Base-by-base conservation (phyloP, 495 filamentous ascomycete species). In the Penicillium herquei region DNA sequence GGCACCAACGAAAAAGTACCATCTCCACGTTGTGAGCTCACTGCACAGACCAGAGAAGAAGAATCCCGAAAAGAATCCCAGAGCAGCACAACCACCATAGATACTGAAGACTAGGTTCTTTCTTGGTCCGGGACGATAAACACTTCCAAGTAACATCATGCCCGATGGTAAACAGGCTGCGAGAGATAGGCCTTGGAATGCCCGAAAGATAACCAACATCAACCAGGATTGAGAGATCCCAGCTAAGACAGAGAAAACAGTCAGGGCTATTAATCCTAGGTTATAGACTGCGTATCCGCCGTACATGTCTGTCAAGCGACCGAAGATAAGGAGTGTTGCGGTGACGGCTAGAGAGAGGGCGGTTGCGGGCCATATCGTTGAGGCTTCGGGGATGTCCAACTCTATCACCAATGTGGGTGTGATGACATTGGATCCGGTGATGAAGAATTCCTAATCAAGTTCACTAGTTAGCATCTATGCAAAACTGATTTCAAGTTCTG, bases 81-180 rank as follows among this genome's bases (percentile, higher is more conserved):
- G 57, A 0, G 87, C 84, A 0, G 90, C 90, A 56, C 84, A 84
- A 0, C 86, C 88, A 1, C 91, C 89, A 67, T 93, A 95, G 0
- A 94, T 69, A 41, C 84, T 84, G 66, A 95, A 96, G 0, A 94
- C 82, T 12, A 94, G 58, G 62, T 96, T 96, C 72, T 96, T 96
- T 10, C 91, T 76, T 7, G 89, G 90, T 0, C 91, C 91, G 0
- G 91, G 91, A 7, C 91, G 80, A 63, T 96, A 96, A 2, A 83
- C 83, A 62, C 84, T 88, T 2, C 90, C 90, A 11, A 96, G 70
- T 12, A 96, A 80, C 79, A 90, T 89, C 11, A 96, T 78, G 11
- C 88, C 82, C 3, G 87, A 84, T 3, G 91, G 90, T 17, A 94
- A 71, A 46, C 89, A 91, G 0, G 90, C 89, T 13, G 89, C 87